Evolutionary conservation across 495 filamentous ascomycete species (phyloP), one percentile per base, ranked within the genome.

Genomic region (Filosporella fistucella): DNA sequence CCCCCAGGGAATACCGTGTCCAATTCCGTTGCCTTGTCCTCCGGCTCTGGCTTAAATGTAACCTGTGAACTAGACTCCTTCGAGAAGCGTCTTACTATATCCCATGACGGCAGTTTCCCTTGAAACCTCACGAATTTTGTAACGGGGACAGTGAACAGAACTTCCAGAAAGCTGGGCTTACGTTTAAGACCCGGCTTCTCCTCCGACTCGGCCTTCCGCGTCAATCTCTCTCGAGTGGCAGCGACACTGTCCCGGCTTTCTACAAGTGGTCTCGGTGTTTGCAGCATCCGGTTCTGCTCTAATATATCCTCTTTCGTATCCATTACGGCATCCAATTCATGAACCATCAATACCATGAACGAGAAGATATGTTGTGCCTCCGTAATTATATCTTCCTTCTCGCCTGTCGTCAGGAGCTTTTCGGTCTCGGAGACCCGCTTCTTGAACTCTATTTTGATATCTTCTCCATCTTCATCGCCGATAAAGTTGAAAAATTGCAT

Each of bases 301-400:
- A 50, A 11, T 16, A 35, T 34, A 13, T 50, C 46, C 16, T 36
- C 35, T 14, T 24, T 35, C 11, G 45, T 49, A 0, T 25, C 46
- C 34, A 53, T 43, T 4, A 53, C 34, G 4, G n/a, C 26, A 54
- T 72, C 65, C 9, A 76, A 50, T 34, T 69, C 68, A 14, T 54
- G 30, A 2, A 76, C 70, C 17, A 78, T 36, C 20, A 17, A 37
- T 0, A 60, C 46, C 47, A 71, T 63, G 20, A 41, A 47, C 3
- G 53, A 41, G 54, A 80, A 77, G 21, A 81, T 68, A 0, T 51
- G 30, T 30, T 59, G 32, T 23, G 74, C 68, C 50, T 77, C 75
- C 0, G 61, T 47, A 22, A 80, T 56, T 25, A 81, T 62, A 8
- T 76, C 74, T 36, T 66, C 50, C 41, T 66, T 58, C 49, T 81